A percentile compares a stretch with the other conserved stretches of the same genome.
Conservation (phyloP, 352 stramenopile genomes). For the Pythium biforme region DNA sequence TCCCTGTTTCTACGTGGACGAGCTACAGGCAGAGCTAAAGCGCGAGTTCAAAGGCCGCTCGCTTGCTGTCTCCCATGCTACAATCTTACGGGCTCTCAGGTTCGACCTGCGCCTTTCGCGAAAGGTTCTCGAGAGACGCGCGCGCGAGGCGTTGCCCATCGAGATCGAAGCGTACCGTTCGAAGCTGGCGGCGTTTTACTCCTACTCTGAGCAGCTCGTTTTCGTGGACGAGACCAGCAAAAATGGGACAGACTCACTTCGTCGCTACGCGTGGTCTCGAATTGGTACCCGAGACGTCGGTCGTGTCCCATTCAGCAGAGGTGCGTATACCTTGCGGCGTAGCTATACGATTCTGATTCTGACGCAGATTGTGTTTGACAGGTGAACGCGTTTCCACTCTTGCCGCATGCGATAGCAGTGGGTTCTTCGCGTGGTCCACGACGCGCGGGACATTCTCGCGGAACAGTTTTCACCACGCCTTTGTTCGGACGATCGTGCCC, state of each 20-base stretch:
- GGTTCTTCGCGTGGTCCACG: conserved; percentile 18
- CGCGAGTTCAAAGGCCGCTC: background rate
- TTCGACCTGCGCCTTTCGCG: conserved; percentile 5
- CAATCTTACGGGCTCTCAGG: background rate
- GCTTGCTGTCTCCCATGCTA: background rate
- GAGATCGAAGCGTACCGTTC: background rate
- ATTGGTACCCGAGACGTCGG: background rate
- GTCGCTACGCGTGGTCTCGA: background rate
- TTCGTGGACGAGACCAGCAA: conserved; percentile 28
- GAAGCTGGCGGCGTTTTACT: conserved; percentile 18
- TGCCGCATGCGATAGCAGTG: background rate
- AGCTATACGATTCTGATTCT: background rate
- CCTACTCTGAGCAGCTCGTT: conserved; percentile 17
- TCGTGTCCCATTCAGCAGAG: background rate
- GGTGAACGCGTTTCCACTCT: conserved; percentile 9
- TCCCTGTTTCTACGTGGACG: conserved; percentile 4
- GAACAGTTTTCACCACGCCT: conserved; percentile 13
- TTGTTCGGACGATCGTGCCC: background rate
- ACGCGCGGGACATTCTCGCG: conserved; percentile 26
- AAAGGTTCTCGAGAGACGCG: background rate
- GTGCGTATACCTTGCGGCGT: background rate
- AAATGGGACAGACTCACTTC: background rate
- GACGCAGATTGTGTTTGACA: background rate
- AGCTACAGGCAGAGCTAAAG: background rate
- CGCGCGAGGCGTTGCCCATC: background rate